Conservation (phyloP, 768 basidiomycete species). For the Lentinula edodes region DNA sequence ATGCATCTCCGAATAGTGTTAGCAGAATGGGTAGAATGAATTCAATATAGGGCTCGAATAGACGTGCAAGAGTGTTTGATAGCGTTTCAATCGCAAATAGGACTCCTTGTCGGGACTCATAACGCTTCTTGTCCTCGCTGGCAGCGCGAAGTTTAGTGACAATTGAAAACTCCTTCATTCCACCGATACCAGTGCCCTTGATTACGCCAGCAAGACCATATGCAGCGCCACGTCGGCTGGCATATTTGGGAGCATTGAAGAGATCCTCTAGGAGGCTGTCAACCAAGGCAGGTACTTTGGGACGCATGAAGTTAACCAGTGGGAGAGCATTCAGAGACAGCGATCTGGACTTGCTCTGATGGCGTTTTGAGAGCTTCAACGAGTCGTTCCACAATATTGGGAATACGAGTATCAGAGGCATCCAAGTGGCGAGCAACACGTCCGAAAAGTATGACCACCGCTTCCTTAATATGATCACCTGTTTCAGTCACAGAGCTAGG, state of each 20-base stretch:
- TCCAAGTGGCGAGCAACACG: slow-evolving; percentile 87
- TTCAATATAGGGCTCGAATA: slow-evolving; percentile 90
- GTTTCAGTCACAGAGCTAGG: slow-evolving; percentile 58
- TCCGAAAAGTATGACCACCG: slow-evolving; percentile 91
- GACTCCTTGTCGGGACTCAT: slow-evolving; percentile 85
- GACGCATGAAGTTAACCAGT: slow-evolving; percentile 66
- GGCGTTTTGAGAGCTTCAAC: slow-evolving; percentile 91
- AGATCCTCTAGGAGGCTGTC: slow-evolving; percentile 75
- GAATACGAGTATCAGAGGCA: slow-evolving; percentile 69
- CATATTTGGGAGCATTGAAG: slow-evolving; percentile 80
- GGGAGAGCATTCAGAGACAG: slow-evolving; percentile 97
- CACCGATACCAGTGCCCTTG: slow-evolving; percentile 83
- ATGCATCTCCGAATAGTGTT: slow-evolving; percentile 80
- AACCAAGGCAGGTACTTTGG: slow-evolving; percentile 55
- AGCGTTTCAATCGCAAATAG: slow-evolving; percentile 95
- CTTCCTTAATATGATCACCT: slow-evolving; percentile 88
- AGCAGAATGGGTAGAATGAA: slow-evolving; percentile 82
- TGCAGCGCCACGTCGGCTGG: slow-evolving; percentile 91
- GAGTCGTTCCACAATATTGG: slow-evolving; percentile 75
- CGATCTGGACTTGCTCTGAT: slow-evolving; percentile 92
- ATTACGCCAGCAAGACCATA: slow-evolving; percentile 93
- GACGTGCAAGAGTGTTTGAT: slow-evolving; percentile 76
- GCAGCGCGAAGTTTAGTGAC: slow-evolving; percentile 68
- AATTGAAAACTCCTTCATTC: slow-evolving; percentile 80
- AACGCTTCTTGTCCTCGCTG: slow-evolving; percentile 84